These are phyloP conservation scores for Coniochaeta sp. DNA, from an alignment of 2,329 filamentous ascomycete genomes.

Conservation along the genomic window DNA sequence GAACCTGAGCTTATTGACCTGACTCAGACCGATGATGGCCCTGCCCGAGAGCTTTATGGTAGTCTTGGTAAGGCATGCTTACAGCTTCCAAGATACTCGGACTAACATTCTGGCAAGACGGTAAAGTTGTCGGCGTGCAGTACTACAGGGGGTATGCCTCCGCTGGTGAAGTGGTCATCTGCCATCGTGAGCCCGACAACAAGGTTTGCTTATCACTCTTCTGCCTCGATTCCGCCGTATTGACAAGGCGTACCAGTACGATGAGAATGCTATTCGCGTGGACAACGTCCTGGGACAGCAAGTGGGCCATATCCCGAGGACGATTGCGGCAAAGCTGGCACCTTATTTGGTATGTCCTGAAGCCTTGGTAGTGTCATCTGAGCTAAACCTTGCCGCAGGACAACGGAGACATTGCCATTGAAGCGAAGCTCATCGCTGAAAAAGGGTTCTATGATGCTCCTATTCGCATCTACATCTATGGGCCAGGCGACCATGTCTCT, in stretches of 20 bases:
- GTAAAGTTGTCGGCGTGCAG: slow-evolving; percentile 43
- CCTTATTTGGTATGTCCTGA: slow-evolving; percentile 53
- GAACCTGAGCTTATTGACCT: slow-evolving; percentile 32
- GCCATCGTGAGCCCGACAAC: slow-evolving; percentile 61
- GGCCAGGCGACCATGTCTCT: slow-evolving; percentile 48
- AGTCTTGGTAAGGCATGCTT: slow-evolving; percentile 27
- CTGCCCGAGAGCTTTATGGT: slow-evolving; percentile 38
- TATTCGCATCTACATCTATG: slow-evolving; percentile 61
- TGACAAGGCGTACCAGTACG: slow-evolving; percentile 36
- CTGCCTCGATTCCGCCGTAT: neutral
- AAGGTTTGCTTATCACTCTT: slow-evolving; percentile 22
- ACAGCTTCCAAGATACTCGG: neutral
- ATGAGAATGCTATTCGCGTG: slow-evolving; percentile 70
- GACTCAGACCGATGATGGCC: slow-evolving; percentile 34
- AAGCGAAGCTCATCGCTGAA: slow-evolving; percentile 60
- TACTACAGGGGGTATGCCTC: slow-evolving; percentile 60
- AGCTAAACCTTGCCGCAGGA: slow-evolving; percentile 33
- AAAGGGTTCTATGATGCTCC: slow-evolving; percentile 68
- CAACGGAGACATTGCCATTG: slow-evolving; percentile 51
- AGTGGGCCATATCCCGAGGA: slow-evolving; percentile 70
- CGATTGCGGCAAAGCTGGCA: slow-evolving; percentile 63
- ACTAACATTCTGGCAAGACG: slow-evolving; percentile 21
- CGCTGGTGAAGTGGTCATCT: slow-evolving; percentile 53
- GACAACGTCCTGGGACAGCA: slow-evolving; percentile 69
- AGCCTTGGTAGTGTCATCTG: neutral